Conservation (phyloP, 306 rosid genomes). For the Malus domestica region DNA sequence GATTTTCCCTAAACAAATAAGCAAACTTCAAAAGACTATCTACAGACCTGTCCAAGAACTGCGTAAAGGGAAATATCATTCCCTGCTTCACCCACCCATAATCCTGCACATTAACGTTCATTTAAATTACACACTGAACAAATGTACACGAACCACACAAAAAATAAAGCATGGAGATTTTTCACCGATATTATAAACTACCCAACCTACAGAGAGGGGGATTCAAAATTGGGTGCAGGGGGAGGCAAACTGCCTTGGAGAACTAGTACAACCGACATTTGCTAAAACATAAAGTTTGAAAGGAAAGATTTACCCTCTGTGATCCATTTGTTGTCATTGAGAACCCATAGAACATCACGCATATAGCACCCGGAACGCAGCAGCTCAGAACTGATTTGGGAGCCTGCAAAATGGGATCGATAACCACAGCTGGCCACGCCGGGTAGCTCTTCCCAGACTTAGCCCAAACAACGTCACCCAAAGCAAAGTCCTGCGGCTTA, state of each 20-base stretch:
- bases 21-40: slow-evolving; percentile 1
- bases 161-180: background rate
- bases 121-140: slow-evolving; percentile 9
- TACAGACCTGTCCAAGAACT: slow-evolving; percentile 72
- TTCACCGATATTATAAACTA: too few relatives aligned
- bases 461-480: slow-evolving; percentile 96
- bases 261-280: too few relatives aligned
- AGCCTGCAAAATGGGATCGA: slow-evolving; percentile 80
- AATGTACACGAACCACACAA: background rate
- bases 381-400: slow-evolving; percentile 69
- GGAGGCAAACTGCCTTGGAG: too few relatives aligned
- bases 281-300: background rate
- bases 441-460: slow-evolving; percentile 92
- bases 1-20: slow-evolving; percentile 7
- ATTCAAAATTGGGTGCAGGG: too few relatives aligned
- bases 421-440: slow-evolving; percentile 93
- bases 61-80: slow-evolving; percentile 66
- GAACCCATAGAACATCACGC: slow-evolving; percentile 92
- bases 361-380: slow-evolving; percentile 61
- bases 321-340: slow-evolving; percentile 82
- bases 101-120: slow-evolving; percentile 53
- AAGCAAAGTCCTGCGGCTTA: slow-evolving; percentile 71
- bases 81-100: slow-evolving; percentile 98
- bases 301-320: slow-evolving; percentile 49
- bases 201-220: too few relatives aligned